Conservation (phyloP, 257 asterid genomes). For the Agastache rugosa region DNA sequence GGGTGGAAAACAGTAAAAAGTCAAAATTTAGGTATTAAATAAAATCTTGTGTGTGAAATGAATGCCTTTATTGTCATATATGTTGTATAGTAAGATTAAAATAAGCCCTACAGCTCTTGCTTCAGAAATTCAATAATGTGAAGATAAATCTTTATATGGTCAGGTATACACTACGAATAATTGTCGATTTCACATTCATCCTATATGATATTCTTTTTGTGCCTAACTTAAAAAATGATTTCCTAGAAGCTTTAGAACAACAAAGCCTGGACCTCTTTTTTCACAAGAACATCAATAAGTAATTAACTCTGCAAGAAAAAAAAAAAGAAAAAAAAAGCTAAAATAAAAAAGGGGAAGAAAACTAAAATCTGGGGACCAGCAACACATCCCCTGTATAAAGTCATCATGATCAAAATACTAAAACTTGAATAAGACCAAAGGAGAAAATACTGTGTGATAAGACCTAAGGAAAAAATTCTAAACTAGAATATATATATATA, state of each 20-base stretch:
- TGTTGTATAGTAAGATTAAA: background rate
- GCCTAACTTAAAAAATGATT: background rate
- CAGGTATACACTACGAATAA: background rate
- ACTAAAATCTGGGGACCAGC: background rate
- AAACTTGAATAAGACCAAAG: background rate
- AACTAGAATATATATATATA: no score
- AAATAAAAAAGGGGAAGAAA: background rate
- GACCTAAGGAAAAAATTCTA: background rate
- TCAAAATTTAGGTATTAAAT: background rate
- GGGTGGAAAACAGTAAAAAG: background rate
- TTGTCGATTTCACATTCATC: background rate
- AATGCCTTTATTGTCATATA: background rate
- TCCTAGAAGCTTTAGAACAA: constrained; percentile 12
- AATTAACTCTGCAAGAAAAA: background rate
- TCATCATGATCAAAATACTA: background rate
- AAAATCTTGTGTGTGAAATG: background rate
- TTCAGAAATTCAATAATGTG: background rate
- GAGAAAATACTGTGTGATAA: background rate
- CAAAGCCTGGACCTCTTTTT: background rate
- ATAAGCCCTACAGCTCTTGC: background rate
- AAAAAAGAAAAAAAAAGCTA: no score
- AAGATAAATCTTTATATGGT: background rate
- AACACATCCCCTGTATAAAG: background rate
- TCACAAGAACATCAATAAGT: constrained; percentile 10
- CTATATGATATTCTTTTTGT: background rate